A percentile compares a stretch with the other conserved stretches of the same genome.
Evolutionary conservation across 306 rosid genomes (phyloP).

Genomic region (Sechiopsis laciniata): DNA sequence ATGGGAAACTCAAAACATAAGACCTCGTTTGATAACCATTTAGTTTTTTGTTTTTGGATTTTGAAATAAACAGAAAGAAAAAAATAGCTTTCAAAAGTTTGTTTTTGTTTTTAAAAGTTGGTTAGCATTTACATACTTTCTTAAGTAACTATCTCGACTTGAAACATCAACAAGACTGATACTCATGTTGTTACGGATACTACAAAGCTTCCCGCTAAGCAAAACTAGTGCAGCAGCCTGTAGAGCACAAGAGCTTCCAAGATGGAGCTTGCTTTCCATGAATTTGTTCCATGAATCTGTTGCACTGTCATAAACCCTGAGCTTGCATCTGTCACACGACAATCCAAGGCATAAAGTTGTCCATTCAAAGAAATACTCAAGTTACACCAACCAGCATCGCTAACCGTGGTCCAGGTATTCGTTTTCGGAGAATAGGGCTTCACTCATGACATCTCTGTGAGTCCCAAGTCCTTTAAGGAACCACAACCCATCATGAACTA

Average conservation of each 20-base stretch:
- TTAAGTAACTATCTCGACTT: slow-evolving; percentile 54
- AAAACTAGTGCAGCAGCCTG: slow-evolving; percentile 97
- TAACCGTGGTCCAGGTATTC: slow-evolving; percentile 78
- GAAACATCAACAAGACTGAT: slow-evolving; percentile 84
- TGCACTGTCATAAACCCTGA: slow-evolving; percentile 65
- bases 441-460: slow-evolving; percentile 84
- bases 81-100: too few relatives aligned
- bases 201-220: slow-evolving; percentile 91
- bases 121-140: too few relatives aligned
- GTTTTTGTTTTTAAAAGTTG: too few relatives aligned
- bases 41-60: too few relatives aligned
- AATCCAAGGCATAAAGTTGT: slow-evolving; percentile 80
- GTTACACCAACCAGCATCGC: slow-evolving; percentile 82
- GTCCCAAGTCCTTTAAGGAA: slow-evolving; percentile 90
- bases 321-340: slow-evolving; percentile 94
- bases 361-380: slow-evolving; percentile 86
- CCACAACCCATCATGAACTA: slow-evolving; percentile 86
- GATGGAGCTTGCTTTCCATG: slow-evolving; percentile 94
- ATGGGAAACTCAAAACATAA: too few relatives aligned
- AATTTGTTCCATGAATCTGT: slow-evolving; percentile 88
- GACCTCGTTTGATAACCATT: too few relatives aligned
- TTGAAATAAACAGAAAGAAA: too few relatives aligned
- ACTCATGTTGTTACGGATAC: slow-evolving; percentile 97
- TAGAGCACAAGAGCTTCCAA: slow-evolving; percentile 78
- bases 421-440: slow-evolving; percentile 81